Base-by-base conservation (phyloP, 2,329 filamentous ascomycete genomes). In the Paramyrothecium sp. region DNA sequence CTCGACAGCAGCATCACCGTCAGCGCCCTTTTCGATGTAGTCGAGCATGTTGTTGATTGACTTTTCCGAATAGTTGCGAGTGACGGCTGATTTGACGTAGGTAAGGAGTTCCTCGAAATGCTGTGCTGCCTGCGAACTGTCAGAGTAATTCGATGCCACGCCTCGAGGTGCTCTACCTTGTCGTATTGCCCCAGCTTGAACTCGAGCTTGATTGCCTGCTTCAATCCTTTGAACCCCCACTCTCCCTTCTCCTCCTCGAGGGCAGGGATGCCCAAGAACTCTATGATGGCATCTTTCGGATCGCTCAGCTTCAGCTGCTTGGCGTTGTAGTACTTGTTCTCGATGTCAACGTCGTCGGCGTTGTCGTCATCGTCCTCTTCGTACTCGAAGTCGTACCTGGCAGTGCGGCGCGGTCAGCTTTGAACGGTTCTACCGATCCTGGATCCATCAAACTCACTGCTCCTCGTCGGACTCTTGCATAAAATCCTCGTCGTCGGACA, bases 321-420 rank as follows among this genome's bases (percentile, higher is more conserved):
- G 48, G 95, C 95, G 76, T 97, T 98, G 83, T 98, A 99, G 81
- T 99, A 99, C 78, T 97, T 97, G 81, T 99, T 99, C 74, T 99
- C 95, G 72, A 98, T 96, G 65, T 94, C 92, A 67, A 97, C 90
- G 72, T 97, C 92, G 57, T 89, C 92, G 33, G 85, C 87, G 57
- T 97, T 89, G 48, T 96, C 91, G 52, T 95, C 92, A 56, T 97
- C 92, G 63, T 92, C 92, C 58, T 88, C 95, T 72, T 97, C 94
- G 75, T 97, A 98, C 70, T 98, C 94, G 73, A 98, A 98, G 76
- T 98, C 95, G 71, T 97, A 97, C 86, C 76, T 78, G 55, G 12
- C 17, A 54, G 20, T 12, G 13, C 13, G 58, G 69, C 55, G 63
- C 56, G 20, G 51, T 54, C 47, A 13, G 26, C 47, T 44, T 47